These are phyloP conservation scores for Coniella lustricola DNA, from an alignment of 2,329 filamentous ascomycete genomes.

Conservation along the genomic window DNA sequence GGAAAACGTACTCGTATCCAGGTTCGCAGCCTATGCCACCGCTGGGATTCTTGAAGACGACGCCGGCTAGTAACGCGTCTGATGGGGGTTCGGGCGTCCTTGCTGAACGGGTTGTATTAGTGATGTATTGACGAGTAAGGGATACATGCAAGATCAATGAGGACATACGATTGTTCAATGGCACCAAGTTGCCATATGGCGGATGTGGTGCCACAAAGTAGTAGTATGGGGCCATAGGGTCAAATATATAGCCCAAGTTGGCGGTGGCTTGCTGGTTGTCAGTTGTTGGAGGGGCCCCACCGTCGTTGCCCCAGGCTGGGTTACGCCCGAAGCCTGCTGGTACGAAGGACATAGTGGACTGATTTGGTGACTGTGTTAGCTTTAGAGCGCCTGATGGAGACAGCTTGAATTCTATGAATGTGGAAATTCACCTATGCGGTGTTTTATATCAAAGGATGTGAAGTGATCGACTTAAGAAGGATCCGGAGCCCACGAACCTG, in stretches of 20 bases:
- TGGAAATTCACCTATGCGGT: too few relatives aligned
- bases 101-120: constrained; percentile 28
- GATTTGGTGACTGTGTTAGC: background rate
- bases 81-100: constrained; percentile 36
- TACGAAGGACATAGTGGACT: background rate
- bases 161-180: too few relatives aligned
- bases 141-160: too few relatives aligned
- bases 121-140: too few relatives aligned
- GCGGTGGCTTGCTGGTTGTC: background rate
- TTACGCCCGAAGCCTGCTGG: constrained; percentile 4
- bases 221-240: background rate
- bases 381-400: background rate
- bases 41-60: constrained; percentile 49
- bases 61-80: constrained; percentile 40
- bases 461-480: too few relatives aligned
- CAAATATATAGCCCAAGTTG: background rate
- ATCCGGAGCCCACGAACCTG: too few relatives aligned
- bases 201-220: background rate
- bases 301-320: constrained; percentile 6
- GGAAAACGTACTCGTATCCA: constrained; percentile 58
- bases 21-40: constrained; percentile 53
- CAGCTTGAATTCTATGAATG: too few relatives aligned
- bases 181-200: too few relatives aligned
- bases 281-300: constrained; percentile 1
- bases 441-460: too few relatives aligned